These are phyloP conservation scores for Penicillium sp. DNA, from an alignment of 2,329 filamentous ascomycete genomes.

Conservation along the genomic window DNA sequence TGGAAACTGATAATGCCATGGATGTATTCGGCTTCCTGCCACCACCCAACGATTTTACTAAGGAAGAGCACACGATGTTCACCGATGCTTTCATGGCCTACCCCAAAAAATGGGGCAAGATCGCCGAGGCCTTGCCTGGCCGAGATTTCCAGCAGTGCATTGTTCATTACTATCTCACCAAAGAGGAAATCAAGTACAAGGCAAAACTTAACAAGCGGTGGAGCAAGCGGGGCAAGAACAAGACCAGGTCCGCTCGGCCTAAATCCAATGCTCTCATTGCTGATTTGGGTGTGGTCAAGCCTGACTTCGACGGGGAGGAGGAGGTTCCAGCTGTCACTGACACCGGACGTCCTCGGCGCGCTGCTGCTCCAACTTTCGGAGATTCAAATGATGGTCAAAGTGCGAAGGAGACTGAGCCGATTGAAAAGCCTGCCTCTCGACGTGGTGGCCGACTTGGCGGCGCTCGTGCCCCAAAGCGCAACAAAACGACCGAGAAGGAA, in stretches of 20 bases:
- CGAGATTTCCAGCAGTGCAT: constrained; percentile 52
- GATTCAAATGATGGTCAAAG: constrained; percentile 35
- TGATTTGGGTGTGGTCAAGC: constrained; percentile 45
- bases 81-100: constrained; percentile 49
- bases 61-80: constrained; percentile 48
- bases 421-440: constrained; percentile 36
- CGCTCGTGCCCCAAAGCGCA: constrained; percentile 36
- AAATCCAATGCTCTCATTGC: constrained; percentile 52
- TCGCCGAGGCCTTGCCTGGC: constrained; percentile 48
- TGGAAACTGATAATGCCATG: constrained; percentile 41
- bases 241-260: constrained; percentile 38
- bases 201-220: constrained; percentile 49
- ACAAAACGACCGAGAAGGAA: constrained; percentile 34
- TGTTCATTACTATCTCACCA: constrained; percentile 53
- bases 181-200: constrained; percentile 52
- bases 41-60: constrained; percentile 49
- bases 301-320: constrained; percentile 47
- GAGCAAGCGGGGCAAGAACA: constrained; percentile 38
- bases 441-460: constrained; percentile 37
- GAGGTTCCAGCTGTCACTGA: constrained; percentile 49
- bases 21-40: constrained; percentile 48
- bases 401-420: constrained; percentile 36
- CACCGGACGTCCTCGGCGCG: constrained; percentile 50
- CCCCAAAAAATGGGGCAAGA: constrained; percentile 55
- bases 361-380: constrained; percentile 53